Evolutionary conservation across 495 filamentous ascomycete genomes (phyloP).

Genomic region (Aspergillus nidulans): DNA sequence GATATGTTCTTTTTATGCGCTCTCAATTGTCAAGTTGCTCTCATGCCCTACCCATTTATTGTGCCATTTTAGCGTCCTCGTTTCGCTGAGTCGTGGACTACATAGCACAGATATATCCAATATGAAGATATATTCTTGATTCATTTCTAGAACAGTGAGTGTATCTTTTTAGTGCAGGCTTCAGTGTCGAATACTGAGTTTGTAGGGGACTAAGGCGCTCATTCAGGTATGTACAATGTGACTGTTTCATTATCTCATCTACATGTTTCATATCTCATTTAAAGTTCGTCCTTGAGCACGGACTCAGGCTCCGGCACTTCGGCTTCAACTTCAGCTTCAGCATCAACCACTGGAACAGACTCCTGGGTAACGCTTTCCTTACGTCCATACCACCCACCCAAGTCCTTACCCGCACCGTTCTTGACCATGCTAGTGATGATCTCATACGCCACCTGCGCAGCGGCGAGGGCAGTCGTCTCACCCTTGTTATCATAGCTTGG

Average conservation of each 20-base stretch:
- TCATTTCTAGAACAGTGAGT: background rate
- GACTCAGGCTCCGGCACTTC: constrained; percentile 9
- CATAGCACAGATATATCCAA: constrained; percentile 24
- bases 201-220: too few species aligned
- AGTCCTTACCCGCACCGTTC: constrained; percentile 47
- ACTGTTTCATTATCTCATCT: constrained; percentile 16
- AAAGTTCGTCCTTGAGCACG: constrained; percentile 43
- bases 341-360: constrained; percentile 11
- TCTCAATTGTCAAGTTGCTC: constrained; percentile 16
- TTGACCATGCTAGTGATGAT: constrained; percentile 79
- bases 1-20: constrained; percentile 19
- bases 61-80: constrained; percentile 18
- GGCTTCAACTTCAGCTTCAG: constrained; percentile 14
- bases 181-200: background rate
- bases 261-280: constrained; percentile 16
- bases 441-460: constrained; percentile 77
- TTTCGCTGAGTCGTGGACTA: constrained; percentile 16
- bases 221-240: too few species aligned
- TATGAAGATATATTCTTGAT: constrained; percentile 17
- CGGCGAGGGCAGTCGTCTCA: constrained; percentile 81
- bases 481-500: constrained; percentile 80
- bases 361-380: constrained; percentile 20
- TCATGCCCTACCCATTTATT: constrained; percentile 17
- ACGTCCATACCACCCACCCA: constrained; percentile 43
- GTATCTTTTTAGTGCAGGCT: background rate